A percentile compares a stretch with the other conserved stretches of the same genome.
phyloP scores from a whole-genome alignment of 305 asterid species.

The Rubia peregrina region DNA sequence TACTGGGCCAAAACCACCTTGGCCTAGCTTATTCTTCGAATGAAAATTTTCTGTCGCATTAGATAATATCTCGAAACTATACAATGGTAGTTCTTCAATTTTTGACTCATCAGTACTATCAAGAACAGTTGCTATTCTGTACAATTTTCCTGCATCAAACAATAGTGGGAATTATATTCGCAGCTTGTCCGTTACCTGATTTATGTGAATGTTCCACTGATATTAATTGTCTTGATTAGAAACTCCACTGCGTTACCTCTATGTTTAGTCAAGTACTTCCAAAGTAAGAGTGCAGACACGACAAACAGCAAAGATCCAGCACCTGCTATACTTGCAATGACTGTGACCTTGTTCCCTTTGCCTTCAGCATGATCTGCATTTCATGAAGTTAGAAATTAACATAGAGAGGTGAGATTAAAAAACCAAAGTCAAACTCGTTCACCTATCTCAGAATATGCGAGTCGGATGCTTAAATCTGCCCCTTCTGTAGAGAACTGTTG shows the following conservation, averaged over 20 bases:
- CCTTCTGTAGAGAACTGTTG: conserved; percentile 29
- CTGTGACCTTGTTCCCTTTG: conserved; percentile 8
- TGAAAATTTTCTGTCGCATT: conserved; percentile 10
- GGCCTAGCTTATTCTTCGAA: conserved; percentile 22
- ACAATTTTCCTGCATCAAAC: not conserved
- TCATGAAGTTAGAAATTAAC: not conserved
- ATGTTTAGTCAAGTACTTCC: conserved; percentile 1
- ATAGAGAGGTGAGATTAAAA: not conserved
- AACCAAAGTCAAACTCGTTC: not conserved
- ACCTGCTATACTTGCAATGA: conserved; percentile 8
- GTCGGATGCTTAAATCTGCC: conserved; percentile 14
- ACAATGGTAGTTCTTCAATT: not conserved
- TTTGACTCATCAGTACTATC: not conserved
- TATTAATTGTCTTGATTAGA: not conserved
- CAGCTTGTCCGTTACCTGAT: no score
- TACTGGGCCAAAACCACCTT: conserved; percentile 20
- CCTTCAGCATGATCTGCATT: conserved; percentile 13
- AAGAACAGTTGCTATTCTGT: not conserved
- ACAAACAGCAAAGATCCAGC: not conserved
- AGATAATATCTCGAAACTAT: conserved; percentile 4
- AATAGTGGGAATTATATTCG: not conserved
- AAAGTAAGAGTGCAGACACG: not conserved
- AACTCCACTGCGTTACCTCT: conserved; percentile 7
- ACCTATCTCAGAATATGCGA: conserved; percentile 28
- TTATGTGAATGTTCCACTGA: not conserved